phyloP scores from a whole-genome alignment of 139 green algal species.

The Auxenochlorella pyrenoidosa region DNA sequence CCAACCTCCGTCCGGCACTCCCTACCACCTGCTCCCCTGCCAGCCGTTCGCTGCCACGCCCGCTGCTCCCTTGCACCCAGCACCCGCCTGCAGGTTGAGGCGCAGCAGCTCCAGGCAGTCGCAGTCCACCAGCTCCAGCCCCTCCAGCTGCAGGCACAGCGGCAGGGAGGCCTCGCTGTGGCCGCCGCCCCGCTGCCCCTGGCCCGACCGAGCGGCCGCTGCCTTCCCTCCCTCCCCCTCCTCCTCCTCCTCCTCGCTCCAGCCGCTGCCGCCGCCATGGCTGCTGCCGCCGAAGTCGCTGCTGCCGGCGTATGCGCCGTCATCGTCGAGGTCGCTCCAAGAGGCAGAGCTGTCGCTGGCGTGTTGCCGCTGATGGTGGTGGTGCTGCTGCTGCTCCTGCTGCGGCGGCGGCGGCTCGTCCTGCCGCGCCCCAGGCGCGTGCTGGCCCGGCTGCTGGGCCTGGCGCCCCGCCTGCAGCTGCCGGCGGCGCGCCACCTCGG shows the following conservation, averaged over 20 bases:
- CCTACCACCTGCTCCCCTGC: no score
- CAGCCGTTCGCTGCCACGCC: no score
- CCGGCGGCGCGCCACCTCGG: slow-evolving; percentile 31
- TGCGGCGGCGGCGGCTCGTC: not conserved
- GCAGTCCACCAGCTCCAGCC: slow-evolving; percentile 26
- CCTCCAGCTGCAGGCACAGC: slow-evolving; percentile 22
- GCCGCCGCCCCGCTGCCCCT: not conserved
- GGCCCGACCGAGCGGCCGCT: no score
- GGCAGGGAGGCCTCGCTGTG: slow-evolving; percentile 14
- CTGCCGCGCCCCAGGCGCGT: no score
- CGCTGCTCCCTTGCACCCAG: no score
- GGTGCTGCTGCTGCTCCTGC: slow-evolving; percentile 7
- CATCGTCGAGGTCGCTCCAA: not conserved
- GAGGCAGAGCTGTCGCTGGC: not conserved
- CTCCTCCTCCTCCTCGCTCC: not conserved
- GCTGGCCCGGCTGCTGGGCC: not conserved
- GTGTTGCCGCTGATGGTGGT: no score
- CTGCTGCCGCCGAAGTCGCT: not conserved
- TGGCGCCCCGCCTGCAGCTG: not conserved
- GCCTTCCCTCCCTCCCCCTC: not conserved
- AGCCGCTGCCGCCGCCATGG: not conserved
- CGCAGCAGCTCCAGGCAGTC: slow-evolving; percentile 37
- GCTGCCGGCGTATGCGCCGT: not conserved
- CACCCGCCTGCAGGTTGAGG: slow-evolving; percentile 28
- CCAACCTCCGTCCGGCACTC: no score